phyloP scores from a whole-genome alignment of 768 basidiomycete species.

The Lentinula sp. region DNA sequence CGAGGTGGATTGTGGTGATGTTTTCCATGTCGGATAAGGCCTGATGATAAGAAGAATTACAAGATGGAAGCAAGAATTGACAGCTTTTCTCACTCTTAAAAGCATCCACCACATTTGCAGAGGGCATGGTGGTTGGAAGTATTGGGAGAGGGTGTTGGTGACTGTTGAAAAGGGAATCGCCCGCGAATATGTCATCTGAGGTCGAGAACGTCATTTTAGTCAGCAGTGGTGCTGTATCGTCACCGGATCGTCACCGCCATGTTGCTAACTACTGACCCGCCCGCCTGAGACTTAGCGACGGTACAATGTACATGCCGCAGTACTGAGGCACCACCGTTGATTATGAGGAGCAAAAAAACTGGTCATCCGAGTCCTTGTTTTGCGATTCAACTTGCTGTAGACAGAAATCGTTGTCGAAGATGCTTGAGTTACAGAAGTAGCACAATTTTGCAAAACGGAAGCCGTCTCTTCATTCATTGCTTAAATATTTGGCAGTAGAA shows the following conservation, averaged over 20 bases:
- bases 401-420: too few species aligned
- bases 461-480: too few species aligned
- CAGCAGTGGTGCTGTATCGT: neutral
- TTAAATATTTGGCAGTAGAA: too few species aligned
- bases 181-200: neutral
- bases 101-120: constrained; percentile 68
- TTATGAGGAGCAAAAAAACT: too few species aligned
- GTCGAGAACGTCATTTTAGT: constrained; percentile 1
- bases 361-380: too few species aligned
- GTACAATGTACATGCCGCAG: too few species aligned
- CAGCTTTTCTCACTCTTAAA: constrained; percentile 66
- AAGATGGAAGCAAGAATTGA: constrained; percentile 12
- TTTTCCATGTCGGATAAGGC: constrained; percentile 80
- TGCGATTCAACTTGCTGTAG: too few species aligned
- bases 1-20: constrained; percentile 35
- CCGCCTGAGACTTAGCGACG: too few species aligned
- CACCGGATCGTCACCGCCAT: neutral
- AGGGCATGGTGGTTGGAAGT: constrained; percentile 42
- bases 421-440: too few species aligned
- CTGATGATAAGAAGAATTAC: constrained; percentile 28
- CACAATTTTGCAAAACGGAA: too few species aligned
- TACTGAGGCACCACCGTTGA: too few species aligned
- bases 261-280: too few species aligned
- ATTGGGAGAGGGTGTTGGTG: neutral
- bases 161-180: neutral